Percentiles rank a stretch among this genome's conserved stretches.
Conservation (phyloP, 176 grass and related monocot genomes). For the Oryza longistaminata region DNA sequence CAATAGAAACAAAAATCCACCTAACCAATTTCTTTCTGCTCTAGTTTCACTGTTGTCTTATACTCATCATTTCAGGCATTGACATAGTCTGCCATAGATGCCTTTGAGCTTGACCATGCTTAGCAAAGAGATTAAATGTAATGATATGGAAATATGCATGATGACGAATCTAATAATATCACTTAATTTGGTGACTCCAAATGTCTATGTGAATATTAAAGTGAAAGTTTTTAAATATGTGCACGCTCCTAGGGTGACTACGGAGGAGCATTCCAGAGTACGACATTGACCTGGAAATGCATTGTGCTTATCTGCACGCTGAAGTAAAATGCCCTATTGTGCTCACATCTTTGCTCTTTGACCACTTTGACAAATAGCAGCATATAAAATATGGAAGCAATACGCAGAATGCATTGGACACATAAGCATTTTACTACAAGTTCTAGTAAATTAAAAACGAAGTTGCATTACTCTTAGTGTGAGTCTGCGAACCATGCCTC, state of each 20-base stretch:
- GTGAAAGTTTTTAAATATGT: neutral
- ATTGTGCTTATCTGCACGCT: neutral
- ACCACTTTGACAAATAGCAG: neutral
- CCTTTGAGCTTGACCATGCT: neutral
- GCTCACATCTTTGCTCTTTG: neutral
- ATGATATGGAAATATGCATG: neutral
- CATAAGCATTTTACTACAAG: neutral
- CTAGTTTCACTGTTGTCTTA: too few relatives aligned
- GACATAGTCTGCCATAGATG: neutral
- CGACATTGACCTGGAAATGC: neutral
- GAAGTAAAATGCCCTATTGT: neutral
- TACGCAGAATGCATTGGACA: neutral
- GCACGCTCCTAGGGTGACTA: neutral
- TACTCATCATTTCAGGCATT: too few relatives aligned
- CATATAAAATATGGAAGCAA: neutral
- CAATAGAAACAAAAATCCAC: neutral
- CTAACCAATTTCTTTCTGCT: neutral
- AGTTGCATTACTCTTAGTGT: neutral
- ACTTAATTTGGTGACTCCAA: neutral
- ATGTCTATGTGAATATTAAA: neutral
- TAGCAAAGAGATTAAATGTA: neutral
- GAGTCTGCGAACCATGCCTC: neutral
- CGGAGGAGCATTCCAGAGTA: neutral
- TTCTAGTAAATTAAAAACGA: conserved; percentile 8
- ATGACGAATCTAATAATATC: neutral